These are phyloP conservation scores for Phialophora expanda DNA, from an alignment of 2,329 filamentous ascomycete species.

Conservation along the genomic window DNA sequence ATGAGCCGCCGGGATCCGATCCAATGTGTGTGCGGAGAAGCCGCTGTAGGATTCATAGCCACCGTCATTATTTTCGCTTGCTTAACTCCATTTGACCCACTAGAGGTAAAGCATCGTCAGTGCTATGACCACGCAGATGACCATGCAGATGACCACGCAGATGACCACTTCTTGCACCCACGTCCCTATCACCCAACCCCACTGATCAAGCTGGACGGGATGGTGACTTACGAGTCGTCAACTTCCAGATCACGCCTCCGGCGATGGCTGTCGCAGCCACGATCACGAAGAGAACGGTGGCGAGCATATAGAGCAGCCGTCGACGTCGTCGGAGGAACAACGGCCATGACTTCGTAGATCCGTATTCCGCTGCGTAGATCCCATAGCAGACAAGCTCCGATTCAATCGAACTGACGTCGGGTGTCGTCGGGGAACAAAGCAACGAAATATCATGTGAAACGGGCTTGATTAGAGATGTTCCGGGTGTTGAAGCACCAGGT, in stretches of 20 bases:
- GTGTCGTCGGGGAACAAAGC: background rate
- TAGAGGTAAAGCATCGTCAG: background rate
- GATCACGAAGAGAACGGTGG: conserved; percentile 20
- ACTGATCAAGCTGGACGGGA: background rate
- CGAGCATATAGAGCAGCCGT: conserved; percentile 27
- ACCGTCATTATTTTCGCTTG: background rate
- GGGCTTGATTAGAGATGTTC: background rate
- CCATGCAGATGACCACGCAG: background rate
- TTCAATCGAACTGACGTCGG: background rate
- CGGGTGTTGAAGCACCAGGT: background rate
- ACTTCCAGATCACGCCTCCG: conserved; percentile 30
- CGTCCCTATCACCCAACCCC: background rate
- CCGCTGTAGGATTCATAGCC: background rate
- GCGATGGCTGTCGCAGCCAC: conserved; percentile 23
- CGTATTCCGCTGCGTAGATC: background rate
- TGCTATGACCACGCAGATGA: background rate
- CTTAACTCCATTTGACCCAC: background rate
- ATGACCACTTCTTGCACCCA: background rate
- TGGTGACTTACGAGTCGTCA: conserved; percentile 14
- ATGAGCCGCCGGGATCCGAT: background rate
- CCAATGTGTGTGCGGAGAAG: background rate
- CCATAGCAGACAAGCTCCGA: background rate
- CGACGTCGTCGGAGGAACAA: conserved; percentile 12
- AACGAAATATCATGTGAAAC: background rate
- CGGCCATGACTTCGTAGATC: conserved; percentile 1